Percentiles rank a stretch among this genome's conserved stretches.
These are phyloP conservation scores for Zygosaccharomyces siamensis DNA, from an alignment of 805 yeast species.

Conservation along the genomic window DNA sequence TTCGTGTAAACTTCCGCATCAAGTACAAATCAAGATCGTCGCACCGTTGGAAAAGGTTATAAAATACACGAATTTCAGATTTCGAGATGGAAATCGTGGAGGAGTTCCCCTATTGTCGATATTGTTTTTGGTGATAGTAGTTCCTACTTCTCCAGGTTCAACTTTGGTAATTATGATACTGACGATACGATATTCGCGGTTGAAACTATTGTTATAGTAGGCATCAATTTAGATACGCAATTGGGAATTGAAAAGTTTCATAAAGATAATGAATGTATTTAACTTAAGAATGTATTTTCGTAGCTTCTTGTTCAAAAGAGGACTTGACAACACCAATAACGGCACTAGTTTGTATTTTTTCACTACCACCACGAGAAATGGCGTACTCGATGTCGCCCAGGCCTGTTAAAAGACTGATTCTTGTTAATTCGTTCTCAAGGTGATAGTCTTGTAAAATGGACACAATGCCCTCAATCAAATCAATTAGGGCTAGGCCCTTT, in stretches of 20 bases:
- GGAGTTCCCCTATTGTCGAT: no score
- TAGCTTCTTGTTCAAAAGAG: conserved; percentile 35
- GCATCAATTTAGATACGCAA: background rate
- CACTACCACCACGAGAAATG: conserved; percentile 87
- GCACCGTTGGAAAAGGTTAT: background rate
- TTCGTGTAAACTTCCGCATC: conserved; percentile 4
- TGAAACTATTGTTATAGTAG: background rate
- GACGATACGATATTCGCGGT: background rate
- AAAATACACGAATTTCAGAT: conserved; percentile 1
- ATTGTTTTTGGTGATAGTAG: background rate
- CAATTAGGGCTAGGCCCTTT: conserved; percentile 88
- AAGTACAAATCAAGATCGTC: background rate
- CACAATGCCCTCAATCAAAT: conserved; percentile 70
- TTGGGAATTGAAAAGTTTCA: background rate
- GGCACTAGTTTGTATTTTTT: conserved; percentile 84
- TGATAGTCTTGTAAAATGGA: conserved; percentile 66
- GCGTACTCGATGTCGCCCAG: conserved; percentile 88
- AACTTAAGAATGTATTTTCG: conserved; percentile 10
- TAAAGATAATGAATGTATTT: background rate
- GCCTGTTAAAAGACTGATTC: conserved; percentile 62
- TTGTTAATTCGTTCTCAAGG: conserved; percentile 49
- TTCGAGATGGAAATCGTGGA: background rate
- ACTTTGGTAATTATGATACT: background rate
- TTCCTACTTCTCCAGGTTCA: background rate
- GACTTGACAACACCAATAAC: conserved; percentile 79